Conservation (phyloP, 1,284 basidiomycete species). For the Ceratobasidium sp. region DNA sequence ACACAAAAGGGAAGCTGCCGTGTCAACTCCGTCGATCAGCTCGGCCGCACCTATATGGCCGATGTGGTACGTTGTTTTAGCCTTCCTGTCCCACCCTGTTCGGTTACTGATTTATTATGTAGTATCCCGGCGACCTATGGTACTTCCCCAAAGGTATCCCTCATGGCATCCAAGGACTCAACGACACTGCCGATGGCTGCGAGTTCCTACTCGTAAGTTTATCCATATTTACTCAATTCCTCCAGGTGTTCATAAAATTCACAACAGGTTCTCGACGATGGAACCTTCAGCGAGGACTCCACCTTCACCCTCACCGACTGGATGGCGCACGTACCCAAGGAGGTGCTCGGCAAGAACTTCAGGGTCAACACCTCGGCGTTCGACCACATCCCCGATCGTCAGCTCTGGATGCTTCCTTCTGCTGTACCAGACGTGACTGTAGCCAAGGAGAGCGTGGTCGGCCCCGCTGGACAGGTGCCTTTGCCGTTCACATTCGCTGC, state of each 20-base stretch:
- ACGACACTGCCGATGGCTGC: constrained; percentile 64
- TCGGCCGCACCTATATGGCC: constrained; percentile 70
- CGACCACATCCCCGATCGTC: constrained; percentile 53
- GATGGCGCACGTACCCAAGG: constrained; percentile 65
- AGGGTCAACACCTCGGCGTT: constrained; percentile 19
- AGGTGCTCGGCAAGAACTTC: constrained; percentile 62
- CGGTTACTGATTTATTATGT: background rate
- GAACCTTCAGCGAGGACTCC: constrained; percentile 71
- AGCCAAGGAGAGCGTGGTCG: constrained; percentile 52
- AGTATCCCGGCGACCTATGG: constrained; percentile 53
- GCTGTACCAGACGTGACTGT: background rate
- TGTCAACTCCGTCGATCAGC: constrained; percentile 67
- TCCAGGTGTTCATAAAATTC: constrained; percentile 22
- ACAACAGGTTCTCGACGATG: constrained; percentile 68
- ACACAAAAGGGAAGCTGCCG: constrained; percentile 65
- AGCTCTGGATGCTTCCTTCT: constrained; percentile 47
- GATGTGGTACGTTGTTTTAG: constrained; percentile 59
- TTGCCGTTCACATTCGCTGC: constrained; percentile 65
- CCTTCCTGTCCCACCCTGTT: background rate
- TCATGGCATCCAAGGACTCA: constrained; percentile 72
- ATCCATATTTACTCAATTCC: constrained; percentile 10
- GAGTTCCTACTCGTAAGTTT: constrained; percentile 73
- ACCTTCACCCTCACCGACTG: constrained; percentile 68
- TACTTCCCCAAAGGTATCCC: constrained; percentile 77
- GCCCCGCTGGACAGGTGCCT: constrained; percentile 64